These are phyloP conservation scores for Hansenula lynferdii DNA, from an alignment of 1,139 yeast genomes.

Conservation along the genomic window DNA sequence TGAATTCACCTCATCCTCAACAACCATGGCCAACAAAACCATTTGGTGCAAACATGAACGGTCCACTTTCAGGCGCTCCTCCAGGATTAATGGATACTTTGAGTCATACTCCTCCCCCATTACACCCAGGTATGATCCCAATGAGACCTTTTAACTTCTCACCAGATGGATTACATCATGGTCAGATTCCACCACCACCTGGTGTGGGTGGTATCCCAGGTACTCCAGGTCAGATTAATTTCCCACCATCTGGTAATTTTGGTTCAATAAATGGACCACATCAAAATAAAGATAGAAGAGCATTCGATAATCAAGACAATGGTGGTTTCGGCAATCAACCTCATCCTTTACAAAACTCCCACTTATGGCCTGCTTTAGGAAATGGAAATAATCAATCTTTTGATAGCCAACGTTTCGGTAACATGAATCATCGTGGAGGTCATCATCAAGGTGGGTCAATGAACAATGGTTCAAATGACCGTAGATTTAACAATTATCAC, in stretches of 20 bases:
- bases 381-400: conserved; percentile 27
- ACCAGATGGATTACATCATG: conserved; percentile 17
- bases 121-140: conserved; percentile 22
- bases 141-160: conserved; percentile 21
- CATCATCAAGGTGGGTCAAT: conserved; percentile 1
- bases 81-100: conserved; percentile 11
- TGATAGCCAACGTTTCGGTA: conserved; percentile 21
- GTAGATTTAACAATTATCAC: conserved; percentile 8
- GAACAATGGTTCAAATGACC: conserved; percentile 7
- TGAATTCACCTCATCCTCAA: conserved; percentile 15
- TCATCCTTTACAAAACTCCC: conserved; percentile 16
- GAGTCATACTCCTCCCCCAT: conserved; percentile 15
- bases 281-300: conserved; percentile 1
- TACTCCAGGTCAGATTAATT: conserved; percentile 6
- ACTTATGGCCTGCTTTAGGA: conserved; percentile 27
- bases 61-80: conserved; percentile 5
- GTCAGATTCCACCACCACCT: conserved; percentile 11
- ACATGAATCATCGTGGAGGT: background rate
- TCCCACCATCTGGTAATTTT: conserved; percentile 6
- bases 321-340: conserved; percentile 9
- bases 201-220: conserved; percentile 3
- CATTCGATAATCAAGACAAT: conserved; percentile 1
- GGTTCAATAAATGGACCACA: conserved; percentile 5
- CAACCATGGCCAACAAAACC: conserved; percentile 20
- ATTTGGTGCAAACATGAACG: conserved; percentile 14